Percentiles rank a stretch among this genome's conserved stretches.
phyloP scores from a whole-genome alignment of 129 eudicot genomes.

The Tagetes erecta region DNA sequence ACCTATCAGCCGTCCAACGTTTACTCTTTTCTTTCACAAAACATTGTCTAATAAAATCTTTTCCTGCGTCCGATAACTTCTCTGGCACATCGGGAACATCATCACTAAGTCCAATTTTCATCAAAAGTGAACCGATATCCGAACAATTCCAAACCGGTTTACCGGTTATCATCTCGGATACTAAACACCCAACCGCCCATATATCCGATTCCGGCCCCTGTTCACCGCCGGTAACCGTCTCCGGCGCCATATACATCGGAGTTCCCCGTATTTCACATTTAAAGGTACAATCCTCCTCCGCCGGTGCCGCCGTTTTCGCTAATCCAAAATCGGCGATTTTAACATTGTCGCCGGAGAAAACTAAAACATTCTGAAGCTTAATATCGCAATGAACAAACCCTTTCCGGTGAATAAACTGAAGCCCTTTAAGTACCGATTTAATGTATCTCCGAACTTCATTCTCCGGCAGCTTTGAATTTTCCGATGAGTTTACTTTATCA shows the following conservation, averaged over 20 bases:
- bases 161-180: conserved; percentile 71
- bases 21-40: conserved; percentile 52
- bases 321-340: conserved; percentile 49
- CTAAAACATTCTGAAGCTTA: conserved; percentile 34
- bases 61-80: conserved; percentile 55
- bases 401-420: conserved; percentile 25
- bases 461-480: conserved; percentile 21
- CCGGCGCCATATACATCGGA: conserved; percentile 83
- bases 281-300: not conserved
- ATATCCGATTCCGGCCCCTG: conserved; percentile 61
- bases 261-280: conserved; percentile 58
- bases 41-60: conserved; percentile 66
- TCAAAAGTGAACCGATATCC: conserved; percentile 41
- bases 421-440: conserved; percentile 29
- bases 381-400: conserved; percentile 47
- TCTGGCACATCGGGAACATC: conserved; percentile 60
- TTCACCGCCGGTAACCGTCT: conserved; percentile 53
- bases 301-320: conserved; percentile 19
- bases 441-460: conserved; percentile 27
- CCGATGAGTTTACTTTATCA: conserved; percentile 38
- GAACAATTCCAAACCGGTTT: conserved; percentile 58
- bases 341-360: conserved; percentile 6
- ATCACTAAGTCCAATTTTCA: conserved; percentile 50
- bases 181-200: conserved; percentile 88
- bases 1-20: conserved; percentile 98